Conservation (phyloP, 495 filamentous ascomycete species). For the Aspergillus bertholletiae region DNA sequence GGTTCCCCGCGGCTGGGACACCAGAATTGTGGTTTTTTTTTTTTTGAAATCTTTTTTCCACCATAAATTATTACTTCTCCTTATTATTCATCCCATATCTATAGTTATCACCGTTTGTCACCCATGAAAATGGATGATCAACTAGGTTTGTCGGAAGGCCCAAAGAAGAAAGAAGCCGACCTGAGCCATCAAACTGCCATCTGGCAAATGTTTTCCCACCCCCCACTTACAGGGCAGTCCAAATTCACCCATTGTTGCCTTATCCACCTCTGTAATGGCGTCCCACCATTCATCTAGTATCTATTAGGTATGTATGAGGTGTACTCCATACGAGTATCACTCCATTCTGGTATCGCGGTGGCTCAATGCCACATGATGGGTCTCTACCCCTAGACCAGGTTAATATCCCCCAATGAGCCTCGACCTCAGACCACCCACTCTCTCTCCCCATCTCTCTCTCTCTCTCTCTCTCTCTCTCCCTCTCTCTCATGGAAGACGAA, state of each 20-base stretch:
- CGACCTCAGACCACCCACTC: neutral
- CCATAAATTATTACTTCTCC: neutral
- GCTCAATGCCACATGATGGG: constrained; percentile 1
- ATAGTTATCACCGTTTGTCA: neutral
- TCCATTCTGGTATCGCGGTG: too few species aligned
- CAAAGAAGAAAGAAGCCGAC: neutral
- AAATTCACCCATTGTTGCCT: too few species aligned
- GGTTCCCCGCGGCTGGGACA: constrained; percentile 17
- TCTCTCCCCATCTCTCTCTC: too few species aligned
- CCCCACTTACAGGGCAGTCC: neutral
- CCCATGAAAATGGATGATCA: neutral
- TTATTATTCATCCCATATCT: neutral
- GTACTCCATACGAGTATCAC: too few species aligned
- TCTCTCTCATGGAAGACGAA: too few species aligned
- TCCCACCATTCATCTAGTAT: neutral
- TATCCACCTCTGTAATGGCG: neutral
- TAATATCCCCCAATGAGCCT: neutral
- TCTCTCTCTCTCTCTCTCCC: too few species aligned
- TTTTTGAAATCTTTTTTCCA: neutral
- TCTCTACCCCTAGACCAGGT: too few species aligned
- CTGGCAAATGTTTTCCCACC: neutral
- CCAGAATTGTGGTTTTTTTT: too few species aligned
- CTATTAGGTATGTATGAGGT: too few species aligned
- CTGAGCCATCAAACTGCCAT: too few species aligned
- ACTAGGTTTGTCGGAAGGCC: neutral